Evolutionary conservation across 805 yeast species (phyloP), one percentile per base, ranked within the genome.

Genomic region (Metschnikowia vanudenii): DNA sequence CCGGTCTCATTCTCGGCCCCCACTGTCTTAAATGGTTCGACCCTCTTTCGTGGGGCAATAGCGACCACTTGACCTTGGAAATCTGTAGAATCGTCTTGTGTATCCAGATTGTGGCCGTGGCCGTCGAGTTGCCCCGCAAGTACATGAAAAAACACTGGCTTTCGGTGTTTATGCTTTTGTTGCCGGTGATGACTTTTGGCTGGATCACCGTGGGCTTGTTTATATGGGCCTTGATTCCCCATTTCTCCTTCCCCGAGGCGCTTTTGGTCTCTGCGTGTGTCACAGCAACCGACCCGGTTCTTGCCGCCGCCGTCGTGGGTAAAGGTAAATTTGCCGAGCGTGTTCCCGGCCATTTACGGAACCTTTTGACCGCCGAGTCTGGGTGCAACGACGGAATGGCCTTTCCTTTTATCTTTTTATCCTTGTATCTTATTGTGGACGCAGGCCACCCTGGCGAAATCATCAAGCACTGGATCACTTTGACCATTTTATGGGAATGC

Each of bases 301-400:
- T 90, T 59, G 96, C 97, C 2, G 94, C 96, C 14, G 96, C 97
- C 2, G 96, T 90, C 32, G 96, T 90, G 10, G 96, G 96, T 64
- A 90, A 87, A 58, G 96, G 96, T 54, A 87, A 88, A 61, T 90
- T 90, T 63, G 96, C 96, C 12, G 80, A 80, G 59, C 78, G 96
- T 45, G 96, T 90, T 14, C 96, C 96, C 1, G 96, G 95, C n/a
- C 97, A 90, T 66, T 74, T 90, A 67, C 75, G 96, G 56, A 86
- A 89, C 59, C 67, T 90, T 39, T 70, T 91, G 20, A 80, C 91
- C 26, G 96, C 96, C 0, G 96, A 88, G 57, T 84, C 92, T 0
- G 95, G 91, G 3, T 86, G 96, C 62, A 90, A 90, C 64, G 97
- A 90, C 61, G 97, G 97, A 37, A 85, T 90, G 94, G 97, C 97